Conservation (phyloP, 306 rosid genomes). For the Lablab purpureus region DNA sequence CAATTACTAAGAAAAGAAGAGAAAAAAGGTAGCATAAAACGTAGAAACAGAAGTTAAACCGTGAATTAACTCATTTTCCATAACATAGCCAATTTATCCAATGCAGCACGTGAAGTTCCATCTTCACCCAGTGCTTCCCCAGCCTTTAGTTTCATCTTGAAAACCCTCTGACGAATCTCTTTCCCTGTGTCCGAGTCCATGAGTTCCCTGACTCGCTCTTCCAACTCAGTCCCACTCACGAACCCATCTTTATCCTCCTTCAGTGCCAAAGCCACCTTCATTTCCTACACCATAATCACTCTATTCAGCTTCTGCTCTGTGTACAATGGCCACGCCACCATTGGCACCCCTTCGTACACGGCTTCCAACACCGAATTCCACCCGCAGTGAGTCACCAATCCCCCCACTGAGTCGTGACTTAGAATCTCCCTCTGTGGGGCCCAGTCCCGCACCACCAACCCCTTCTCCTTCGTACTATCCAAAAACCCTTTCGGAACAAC, state of each 20-base stretch:
- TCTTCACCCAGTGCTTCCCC: slow-evolving; percentile 24
- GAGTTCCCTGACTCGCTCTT: slow-evolving; percentile 43
- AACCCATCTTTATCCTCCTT: slow-evolving; percentile 49
- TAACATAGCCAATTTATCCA: slow-evolving; percentile 2
- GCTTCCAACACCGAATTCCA: slow-evolving; percentile 79
- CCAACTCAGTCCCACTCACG: slow-evolving; percentile 49
- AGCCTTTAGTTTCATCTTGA: slow-evolving; percentile 24
- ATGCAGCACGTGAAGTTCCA: slow-evolving; percentile 29
- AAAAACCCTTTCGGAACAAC: slow-evolving; percentile 62
- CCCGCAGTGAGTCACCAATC: too few relatives aligned
- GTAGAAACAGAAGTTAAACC: too few relatives aligned
- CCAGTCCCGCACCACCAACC: slow-evolving; percentile 61
- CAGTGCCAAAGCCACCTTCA: slow-evolving; percentile 57
- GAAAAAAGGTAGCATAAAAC: too few relatives aligned
- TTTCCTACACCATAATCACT: slow-evolving; percentile 55
- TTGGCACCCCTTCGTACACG: slow-evolving; percentile 44
- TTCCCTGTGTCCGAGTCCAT: slow-evolving; percentile 39
- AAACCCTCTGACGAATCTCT: slow-evolving; percentile 31
- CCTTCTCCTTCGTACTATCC: slow-evolving; percentile 53
- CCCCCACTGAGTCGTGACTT: slow-evolving; percentile 65
- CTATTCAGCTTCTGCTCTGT: slow-evolving; percentile 63
- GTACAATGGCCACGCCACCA: slow-evolving; percentile 65
- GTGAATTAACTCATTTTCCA: background rate
- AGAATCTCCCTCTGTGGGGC: slow-evolving; percentile 63
- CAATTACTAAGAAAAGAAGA: too few relatives aligned